Base-by-base conservation (phyloP, 345 rosid genomes). In the Populus euphratica region DNA sequence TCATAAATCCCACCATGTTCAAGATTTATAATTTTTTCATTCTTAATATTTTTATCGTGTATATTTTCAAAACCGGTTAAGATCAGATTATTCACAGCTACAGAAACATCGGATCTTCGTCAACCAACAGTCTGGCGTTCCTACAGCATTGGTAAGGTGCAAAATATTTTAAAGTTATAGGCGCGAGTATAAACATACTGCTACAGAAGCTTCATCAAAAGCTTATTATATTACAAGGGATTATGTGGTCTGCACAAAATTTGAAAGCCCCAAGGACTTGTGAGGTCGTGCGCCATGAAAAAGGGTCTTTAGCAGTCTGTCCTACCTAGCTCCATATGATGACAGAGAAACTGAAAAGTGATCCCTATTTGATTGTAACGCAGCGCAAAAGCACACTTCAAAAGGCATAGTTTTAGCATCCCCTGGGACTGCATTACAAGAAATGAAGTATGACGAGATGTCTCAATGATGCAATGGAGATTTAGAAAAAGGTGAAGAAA, bases 231-330 rank as follows among this genome's bases (percentile, higher is more conserved):
- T 14, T 47, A 47, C 18, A 3, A 13, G 50, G 50, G 50, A 25
- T 1, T 41, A 47, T 31, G 18, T 25, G n/a, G 35, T 76, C 79
- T 69, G 73, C 73, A 56, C n/a, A 68, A 68, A 68, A 54, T 69
- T 76, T 20, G 21, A 49, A 29, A 70, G 63, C 50, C 50, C 44
- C 18, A 18, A 44, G 10, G 63, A 20, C 70, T 23, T 74, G 12
- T 16, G 47, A 75, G 65, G 72, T 16, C 20, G 3, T 21, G 52
- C 18, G 21, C 23, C 25, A 4, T 56, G 10, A 9, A 56, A 56
- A n/a, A 56, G 47, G 54, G 29, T 16, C 66, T 11, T 2, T 35
- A 27, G 4, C 20, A 50, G 72, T 18, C 31, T 68, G 8, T 39
- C 36, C 78, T 52, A 16, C 64, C 47, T 39, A 43, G 68, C 68